Percentiles rank a stretch among this genome's conserved stretches.
Evolutionary conservation across 139 green algal species (phyloP).

Genomic region (Zygnema circumcarinatum): DNA sequence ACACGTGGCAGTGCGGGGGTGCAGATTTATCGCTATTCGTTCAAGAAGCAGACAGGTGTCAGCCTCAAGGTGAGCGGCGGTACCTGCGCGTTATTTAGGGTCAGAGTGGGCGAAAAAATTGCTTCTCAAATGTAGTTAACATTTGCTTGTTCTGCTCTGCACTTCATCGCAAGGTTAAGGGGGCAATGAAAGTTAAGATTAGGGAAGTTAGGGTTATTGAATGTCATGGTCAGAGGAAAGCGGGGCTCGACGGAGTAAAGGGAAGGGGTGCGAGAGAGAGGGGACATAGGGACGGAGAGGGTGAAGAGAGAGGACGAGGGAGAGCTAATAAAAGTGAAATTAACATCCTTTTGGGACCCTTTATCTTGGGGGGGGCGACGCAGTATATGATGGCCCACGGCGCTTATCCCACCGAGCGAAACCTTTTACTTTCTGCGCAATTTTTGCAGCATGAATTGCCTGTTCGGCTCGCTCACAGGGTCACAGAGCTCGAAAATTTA

Average conservation of each 20-base stretch:
- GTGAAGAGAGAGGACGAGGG: background rate
- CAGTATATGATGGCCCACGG: constrained; percentile 95
- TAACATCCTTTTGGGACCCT: background rate
- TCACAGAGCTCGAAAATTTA: constrained; percentile 96
- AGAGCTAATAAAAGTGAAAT: constrained; percentile 1
- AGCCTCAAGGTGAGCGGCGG: too few relatives aligned
- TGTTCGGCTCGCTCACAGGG: constrained; percentile 89
- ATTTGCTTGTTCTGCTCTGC: background rate
- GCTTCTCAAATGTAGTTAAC: background rate
- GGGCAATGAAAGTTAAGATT: too few relatives aligned
- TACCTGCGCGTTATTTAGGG: constrained; percentile 73
- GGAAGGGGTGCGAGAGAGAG: background rate
- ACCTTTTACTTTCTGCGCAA: constrained; percentile 93
- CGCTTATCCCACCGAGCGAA: constrained; percentile 86
- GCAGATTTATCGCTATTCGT: constrained; percentile 67
- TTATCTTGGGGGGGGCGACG: background rate
- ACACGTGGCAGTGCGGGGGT: too few relatives aligned
- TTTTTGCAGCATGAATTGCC: constrained; percentile 97
- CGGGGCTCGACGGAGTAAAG: background rate
- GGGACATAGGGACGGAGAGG: background rate
- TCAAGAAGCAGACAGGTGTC: constrained; percentile 96
- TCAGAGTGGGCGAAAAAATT: background rate
- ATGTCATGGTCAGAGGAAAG: background rate
- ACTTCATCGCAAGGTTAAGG: too few relatives aligned
- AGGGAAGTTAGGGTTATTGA: too few relatives aligned